Conservation (phyloP, 768 basidiomycete species). For the Hysterangium stoloniferum region DNA sequence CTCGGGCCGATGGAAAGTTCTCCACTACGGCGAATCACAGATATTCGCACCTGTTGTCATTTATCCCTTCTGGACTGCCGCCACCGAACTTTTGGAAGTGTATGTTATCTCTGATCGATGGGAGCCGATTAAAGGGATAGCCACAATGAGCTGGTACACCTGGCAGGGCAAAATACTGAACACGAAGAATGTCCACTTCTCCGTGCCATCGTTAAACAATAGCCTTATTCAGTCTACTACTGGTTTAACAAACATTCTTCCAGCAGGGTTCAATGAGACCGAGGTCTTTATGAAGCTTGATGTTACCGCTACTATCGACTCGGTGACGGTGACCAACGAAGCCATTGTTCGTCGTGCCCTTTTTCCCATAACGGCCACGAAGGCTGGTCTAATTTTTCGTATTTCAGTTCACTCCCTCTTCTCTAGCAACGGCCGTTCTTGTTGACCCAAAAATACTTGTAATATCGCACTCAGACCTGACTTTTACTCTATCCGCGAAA, state of each 20-base stretch:
- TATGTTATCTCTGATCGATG: conserved; percentile 45
- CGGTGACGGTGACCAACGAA: conserved; percentile 39
- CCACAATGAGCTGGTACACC: conserved; percentile 50
- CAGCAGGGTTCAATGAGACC: conserved; percentile 28
- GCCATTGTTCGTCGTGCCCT: conserved; percentile 31
- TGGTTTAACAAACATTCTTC: conserved; percentile 40
- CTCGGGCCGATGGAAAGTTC: conserved; percentile 52
- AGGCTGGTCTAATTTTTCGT: conserved; percentile 1
- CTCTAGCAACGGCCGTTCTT: conserved; percentile 38
- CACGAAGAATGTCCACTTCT: conserved; percentile 32
- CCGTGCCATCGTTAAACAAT: conserved; percentile 43
- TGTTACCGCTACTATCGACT: conserved; percentile 36
- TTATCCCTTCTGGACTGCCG: conserved; percentile 50
- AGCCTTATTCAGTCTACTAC: conserved; percentile 33
- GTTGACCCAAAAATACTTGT: conserved; percentile 43
- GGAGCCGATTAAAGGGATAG: conserved; percentile 38
- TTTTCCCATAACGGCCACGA: background rate
- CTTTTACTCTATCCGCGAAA: conserved; percentile 44
- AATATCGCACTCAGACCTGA: conserved; percentile 25
- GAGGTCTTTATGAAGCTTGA: conserved; percentile 49
- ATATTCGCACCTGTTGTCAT: conserved; percentile 41
- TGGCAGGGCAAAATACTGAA: conserved; percentile 39
- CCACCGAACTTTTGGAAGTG: conserved; percentile 39
- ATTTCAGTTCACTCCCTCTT: conserved; percentile 43
- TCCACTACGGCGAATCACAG: conserved; percentile 41